A percentile compares a stretch with the other conserved stretches of the same genome.
Conservation (phyloP, 2,329 filamentous ascomycete species). For the Decorospora gaudefroyi region DNA sequence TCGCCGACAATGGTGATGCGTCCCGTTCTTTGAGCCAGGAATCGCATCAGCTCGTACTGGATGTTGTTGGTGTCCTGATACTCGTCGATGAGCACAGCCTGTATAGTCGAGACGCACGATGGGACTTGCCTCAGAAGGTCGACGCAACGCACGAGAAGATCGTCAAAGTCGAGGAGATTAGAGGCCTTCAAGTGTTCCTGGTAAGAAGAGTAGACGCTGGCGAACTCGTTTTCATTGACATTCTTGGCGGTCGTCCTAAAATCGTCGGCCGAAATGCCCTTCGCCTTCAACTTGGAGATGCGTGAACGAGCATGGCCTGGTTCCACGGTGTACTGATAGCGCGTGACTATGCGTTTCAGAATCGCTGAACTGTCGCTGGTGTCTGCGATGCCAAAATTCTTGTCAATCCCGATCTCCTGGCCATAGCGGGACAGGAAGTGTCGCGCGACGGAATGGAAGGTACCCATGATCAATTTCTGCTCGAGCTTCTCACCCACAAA, state of each 20-base stretch:
- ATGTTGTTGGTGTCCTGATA: slow-evolving; percentile 97
- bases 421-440: slow-evolving; percentile 85
- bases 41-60: slow-evolving; percentile 90
- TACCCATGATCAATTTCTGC: slow-evolving; percentile 80
- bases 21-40: slow-evolving; percentile 73
- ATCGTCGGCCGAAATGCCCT: slow-evolving; percentile 56
- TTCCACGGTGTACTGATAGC: slow-evolving; percentile 69
- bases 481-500: slow-evolving; percentile 79
- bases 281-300: slow-evolving; percentile 69
- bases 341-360: slow-evolving; percentile 79
- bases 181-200: slow-evolving; percentile 73
- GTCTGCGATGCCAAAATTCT: slow-evolving; percentile 90
- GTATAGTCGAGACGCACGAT: slow-evolving; percentile 82
- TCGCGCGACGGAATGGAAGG: slow-evolving; percentile 90
- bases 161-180: slow-evolving; percentile 92
- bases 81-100: slow-evolving; percentile 92
- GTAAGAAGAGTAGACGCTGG: slow-evolving; percentile 72
- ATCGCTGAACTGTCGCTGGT: slow-evolving; percentile 78
- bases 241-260: slow-evolving; percentile 50
- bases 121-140: slow-evolving; percentile 75
- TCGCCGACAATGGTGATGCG: slow-evolving; percentile 95
- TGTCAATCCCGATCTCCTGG: slow-evolving; percentile 76
- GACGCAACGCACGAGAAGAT: slow-evolving; percentile 81
- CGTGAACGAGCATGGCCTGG: slow-evolving; percentile 70
- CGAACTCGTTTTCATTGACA: slow-evolving; percentile 66